Evolutionary conservation across 1,284 basidiomycete genomes (phyloP).

Genomic region (Pterulicium gracile): DNA sequence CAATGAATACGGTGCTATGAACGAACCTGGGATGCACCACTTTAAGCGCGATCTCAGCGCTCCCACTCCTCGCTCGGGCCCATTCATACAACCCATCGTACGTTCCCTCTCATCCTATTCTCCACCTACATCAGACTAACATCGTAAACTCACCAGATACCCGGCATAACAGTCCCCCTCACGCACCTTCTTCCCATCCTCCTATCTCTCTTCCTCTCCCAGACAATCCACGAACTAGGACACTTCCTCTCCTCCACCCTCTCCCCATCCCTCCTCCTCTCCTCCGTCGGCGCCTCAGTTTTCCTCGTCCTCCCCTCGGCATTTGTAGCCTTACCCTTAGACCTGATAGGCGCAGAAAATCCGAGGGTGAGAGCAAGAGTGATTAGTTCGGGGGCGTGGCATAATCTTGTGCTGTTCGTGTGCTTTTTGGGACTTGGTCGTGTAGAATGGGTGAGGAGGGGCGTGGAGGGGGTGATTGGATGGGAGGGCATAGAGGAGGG

Average conservation of each 20-base stretch:
- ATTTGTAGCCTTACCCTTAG: constrained; percentile 48
- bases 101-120: constrained; percentile 14
- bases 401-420: constrained; percentile 46
- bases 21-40: too few relatives aligned
- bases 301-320: constrained; percentile 54
- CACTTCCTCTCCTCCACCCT: constrained; percentile 58
- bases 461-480: constrained; percentile 26
- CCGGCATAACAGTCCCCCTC: constrained; percentile 65
- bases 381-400: constrained; percentile 56
- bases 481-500: constrained; percentile 45
- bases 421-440: constrained; percentile 24
- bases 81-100: constrained; percentile 33
- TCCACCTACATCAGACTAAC: background rate
- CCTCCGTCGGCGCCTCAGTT: constrained; percentile 45
- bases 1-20: too few relatives aligned
- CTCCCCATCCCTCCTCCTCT: constrained; percentile 45
- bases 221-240: constrained; percentile 60
- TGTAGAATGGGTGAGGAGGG: constrained; percentile 15
- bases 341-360: constrained; percentile 27
- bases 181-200: constrained; percentile 50
- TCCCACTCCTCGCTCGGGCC: constrained; percentile 2
- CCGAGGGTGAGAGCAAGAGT: constrained; percentile 40
- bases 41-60: constrained; percentile 5
- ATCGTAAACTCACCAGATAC: constrained; percentile 42
- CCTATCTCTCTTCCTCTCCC: constrained; percentile 42